These are phyloP conservation scores for Trichoderma guizhouense DNA, from an alignment of 2,329 filamentous ascomycete species.

Conservation along the genomic window DNA sequence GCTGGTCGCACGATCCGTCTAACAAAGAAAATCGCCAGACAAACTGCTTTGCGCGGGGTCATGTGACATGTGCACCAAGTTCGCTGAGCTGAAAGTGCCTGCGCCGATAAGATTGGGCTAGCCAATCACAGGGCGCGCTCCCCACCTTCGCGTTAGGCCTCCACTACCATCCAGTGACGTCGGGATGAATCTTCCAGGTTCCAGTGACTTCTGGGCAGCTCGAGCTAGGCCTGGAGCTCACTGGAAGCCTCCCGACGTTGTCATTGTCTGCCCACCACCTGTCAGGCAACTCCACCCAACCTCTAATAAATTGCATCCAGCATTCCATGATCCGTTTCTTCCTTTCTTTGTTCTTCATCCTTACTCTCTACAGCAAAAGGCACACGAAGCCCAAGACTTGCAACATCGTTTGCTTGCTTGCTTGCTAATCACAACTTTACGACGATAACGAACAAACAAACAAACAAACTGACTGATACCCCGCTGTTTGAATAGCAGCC, in stretches of 20 bases:
- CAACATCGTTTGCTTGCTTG: slow-evolving; percentile 3
- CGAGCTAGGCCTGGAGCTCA: slow-evolving; percentile 23
- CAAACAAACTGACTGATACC: background rate
- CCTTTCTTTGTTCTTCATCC: background rate
- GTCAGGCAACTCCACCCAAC: slow-evolving; percentile 13
- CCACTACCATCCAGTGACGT: slow-evolving; percentile 31
- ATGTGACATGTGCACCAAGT: slow-evolving; percentile 23
- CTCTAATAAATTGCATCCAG: slow-evolving; percentile 13
- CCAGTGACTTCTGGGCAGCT: slow-evolving; percentile 31
- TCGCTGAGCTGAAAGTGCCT: background rate
- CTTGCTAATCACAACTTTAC: background rate
- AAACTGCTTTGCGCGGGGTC: slow-evolving; percentile 21
- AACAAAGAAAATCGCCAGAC: slow-evolving; percentile 21
- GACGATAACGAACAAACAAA: background rate
- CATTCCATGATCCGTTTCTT: background rate
- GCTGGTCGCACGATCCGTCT: background rate
- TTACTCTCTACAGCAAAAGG: background rate
- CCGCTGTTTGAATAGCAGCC: background rate
- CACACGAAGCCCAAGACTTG: background rate
- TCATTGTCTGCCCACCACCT: slow-evolving; percentile 10
- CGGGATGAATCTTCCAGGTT: slow-evolving; percentile 32
- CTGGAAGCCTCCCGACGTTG: slow-evolving; percentile 23
- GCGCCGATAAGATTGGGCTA: slow-evolving; percentile 25
- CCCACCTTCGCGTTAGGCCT: slow-evolving; percentile 21
- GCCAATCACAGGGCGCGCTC: slow-evolving; percentile 24